These are phyloP conservation scores for Pochonia chlamydosporia DNA, from an alignment of 2,329 filamentous ascomycete species.

Conservation along the genomic window DNA sequence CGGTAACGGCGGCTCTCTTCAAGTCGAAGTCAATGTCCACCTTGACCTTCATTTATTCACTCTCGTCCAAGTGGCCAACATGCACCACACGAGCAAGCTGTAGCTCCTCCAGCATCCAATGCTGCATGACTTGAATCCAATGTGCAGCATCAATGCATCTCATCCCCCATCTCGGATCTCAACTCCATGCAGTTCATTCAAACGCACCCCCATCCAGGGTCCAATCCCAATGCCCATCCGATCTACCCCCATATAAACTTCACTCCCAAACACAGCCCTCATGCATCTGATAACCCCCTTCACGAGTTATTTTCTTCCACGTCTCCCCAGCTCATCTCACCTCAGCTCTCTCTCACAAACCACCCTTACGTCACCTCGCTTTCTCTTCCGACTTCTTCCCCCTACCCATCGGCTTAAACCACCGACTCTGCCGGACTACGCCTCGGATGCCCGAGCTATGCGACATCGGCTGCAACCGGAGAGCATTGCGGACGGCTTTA, in stretches of 20 bases:
- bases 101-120: too few species aligned
- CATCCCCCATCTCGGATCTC: too few species aligned
- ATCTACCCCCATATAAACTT: too few species aligned
- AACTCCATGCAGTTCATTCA: background rate
- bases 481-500: too few species aligned
- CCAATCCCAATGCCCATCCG: too few species aligned
- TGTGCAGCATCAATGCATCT: too few species aligned
- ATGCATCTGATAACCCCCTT: too few species aligned
- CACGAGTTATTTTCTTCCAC: background rate
- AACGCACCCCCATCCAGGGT: background rate
- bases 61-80: background rate
- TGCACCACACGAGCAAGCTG: background rate
- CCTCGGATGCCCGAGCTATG: background rate
- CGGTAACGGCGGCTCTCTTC: background rate
- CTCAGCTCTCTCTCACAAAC: background rate
- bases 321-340: too few species aligned
- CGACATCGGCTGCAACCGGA: background rate
- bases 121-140: too few species aligned
- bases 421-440: background rate
- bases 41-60: background rate
- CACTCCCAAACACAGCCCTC: too few species aligned
- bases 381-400: background rate
- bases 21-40: background rate
- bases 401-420: slow-evolving; percentile 1
- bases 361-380: background rate